These are phyloP conservation scores for Berkeleyomyces basicola DNA, from an alignment of 2,329 filamentous ascomycete genomes.

Conservation along the genomic window DNA sequence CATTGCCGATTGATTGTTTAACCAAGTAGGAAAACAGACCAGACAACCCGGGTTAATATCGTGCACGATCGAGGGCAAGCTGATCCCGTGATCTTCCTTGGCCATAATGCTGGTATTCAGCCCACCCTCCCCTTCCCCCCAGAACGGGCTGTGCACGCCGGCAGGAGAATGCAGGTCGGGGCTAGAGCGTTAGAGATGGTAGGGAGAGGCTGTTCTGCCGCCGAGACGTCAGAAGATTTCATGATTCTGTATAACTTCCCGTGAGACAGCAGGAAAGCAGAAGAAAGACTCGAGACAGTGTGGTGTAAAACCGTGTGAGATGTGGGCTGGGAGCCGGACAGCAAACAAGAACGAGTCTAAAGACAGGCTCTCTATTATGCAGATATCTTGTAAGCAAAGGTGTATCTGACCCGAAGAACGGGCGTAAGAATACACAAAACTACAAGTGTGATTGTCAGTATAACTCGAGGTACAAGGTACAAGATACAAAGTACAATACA, in stretches of 20 bases:
- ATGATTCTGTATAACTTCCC: not conserved
- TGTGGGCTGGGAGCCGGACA: not conserved
- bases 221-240: not conserved
- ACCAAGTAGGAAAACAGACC: not conserved
- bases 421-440: not conserved
- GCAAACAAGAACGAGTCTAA: too few relatives aligned
- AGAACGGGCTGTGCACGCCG: not conserved
- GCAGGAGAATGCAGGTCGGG: not conserved
- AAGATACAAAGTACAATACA: not conserved
- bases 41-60: not conserved
- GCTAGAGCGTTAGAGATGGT: not conserved
- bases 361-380: not conserved
- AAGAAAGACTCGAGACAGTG: not conserved
- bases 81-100: slow-evolving; percentile 2
- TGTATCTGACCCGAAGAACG: not conserved
- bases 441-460: not conserved
- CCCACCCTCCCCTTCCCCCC: not conserved
- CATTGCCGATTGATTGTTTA: not conserved
- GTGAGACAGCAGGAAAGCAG: not conserved
- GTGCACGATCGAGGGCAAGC: not conserved
- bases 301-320: not conserved
- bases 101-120: too few relatives aligned
- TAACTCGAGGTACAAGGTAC: not conserved
- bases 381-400: not conserved
- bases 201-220: not conserved